Base-by-base conservation (phyloP, 345 rosid genomes). In the Rhodamnia rubescens region DNA sequence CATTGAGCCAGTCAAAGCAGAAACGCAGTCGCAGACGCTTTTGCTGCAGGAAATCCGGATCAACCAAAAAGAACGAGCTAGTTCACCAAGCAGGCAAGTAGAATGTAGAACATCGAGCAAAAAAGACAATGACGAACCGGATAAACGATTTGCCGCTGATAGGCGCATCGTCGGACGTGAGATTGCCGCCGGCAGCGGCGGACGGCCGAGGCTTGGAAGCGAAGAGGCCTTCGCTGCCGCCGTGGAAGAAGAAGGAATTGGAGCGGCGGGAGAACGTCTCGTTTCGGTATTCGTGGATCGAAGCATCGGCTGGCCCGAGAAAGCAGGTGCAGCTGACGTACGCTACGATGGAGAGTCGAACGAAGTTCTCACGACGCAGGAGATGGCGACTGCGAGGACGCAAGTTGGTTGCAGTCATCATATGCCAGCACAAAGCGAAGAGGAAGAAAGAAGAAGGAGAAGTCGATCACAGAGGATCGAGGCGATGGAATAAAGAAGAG, bases 151-250 rank as follows among this genome's bases (percentile, higher is more conserved):
- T 90, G 54, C 94, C 92, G 69, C 74, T 84, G 87, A 88, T 78
- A 69, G 90, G 85, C 42, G 85, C 89, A 52, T 89, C 91, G 18
- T 89, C 91, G 26, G 87, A 58, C 55, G 81, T 51, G 81, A 86
- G 53, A 26, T 50, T 84, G 22, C 50, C 82, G 64, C 52, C 16
- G 26, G 86, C 14, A 14, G 84, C 86, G 58, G 64, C 12, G 29
- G 84, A 11, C 44, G 26, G 49, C 22, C 55, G 84, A 75, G 74
- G 56, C 78, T 87, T 83, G 40, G 92, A 91, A 81, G 92, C 92
- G 82, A 88, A 92, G 83, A 91, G 92, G 87, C 94, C 92, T 88
- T 92, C 94, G 52, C 92, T 90, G 36, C 92, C 94, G 59, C 94
- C 94, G 69, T 91, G 94, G 89, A 90, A 89, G 91, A 90, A 92